Base-by-base conservation (phyloP, 495 filamentous ascomycete genomes). In the Astrocystis sublimbata region DNA sequence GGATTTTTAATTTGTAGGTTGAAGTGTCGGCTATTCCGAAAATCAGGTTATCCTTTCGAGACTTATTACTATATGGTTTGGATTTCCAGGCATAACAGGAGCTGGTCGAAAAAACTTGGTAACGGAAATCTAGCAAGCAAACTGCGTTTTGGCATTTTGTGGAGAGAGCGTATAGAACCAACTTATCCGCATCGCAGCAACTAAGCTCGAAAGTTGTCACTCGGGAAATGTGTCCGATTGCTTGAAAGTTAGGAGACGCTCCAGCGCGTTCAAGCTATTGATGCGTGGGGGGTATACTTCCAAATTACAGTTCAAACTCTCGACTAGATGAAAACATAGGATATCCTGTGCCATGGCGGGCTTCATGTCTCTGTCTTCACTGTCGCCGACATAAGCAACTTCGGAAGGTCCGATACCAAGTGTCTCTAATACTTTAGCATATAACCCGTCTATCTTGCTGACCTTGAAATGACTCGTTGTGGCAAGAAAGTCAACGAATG, bases 361-460 rank as follows among this genome's bases (percentile, higher is more conserved):
- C 7, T 52, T 17, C 19, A 78, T 60, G 65, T 78, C 75, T 13
- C 74, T 68, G 10, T 58, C 12, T 43, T 61, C 60, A 55, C 68
- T 78, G 42, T 77, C 73, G 26, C 76, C 75, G 41, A 76, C 65
- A 60, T 69, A 73, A 12, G 71, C 66, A 15, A 76, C 72, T 10
- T 76, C 67, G 6, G 54, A 47, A 4, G 69, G 36, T 1, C 19
- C 23, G 50, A 77, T 75, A 6, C 49, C 47, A 38, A 71, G 65
- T 36, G 66, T 68, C 13, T 69, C 42, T 53, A 76, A 54, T 0
- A 79, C 67, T 46, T 46, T 54, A 19, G 53, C 35, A 62, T 78
- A 76, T n/a, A 78, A 46, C 12, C 76, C 73, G 47, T 74, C 75
- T 7, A 68, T 65, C 41, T 79, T 78, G 19, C 71, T 66, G 57